Evolutionary conservation across 768 basidiomycete species (phyloP).

Genomic region (Pisolithus sp.): DNA sequence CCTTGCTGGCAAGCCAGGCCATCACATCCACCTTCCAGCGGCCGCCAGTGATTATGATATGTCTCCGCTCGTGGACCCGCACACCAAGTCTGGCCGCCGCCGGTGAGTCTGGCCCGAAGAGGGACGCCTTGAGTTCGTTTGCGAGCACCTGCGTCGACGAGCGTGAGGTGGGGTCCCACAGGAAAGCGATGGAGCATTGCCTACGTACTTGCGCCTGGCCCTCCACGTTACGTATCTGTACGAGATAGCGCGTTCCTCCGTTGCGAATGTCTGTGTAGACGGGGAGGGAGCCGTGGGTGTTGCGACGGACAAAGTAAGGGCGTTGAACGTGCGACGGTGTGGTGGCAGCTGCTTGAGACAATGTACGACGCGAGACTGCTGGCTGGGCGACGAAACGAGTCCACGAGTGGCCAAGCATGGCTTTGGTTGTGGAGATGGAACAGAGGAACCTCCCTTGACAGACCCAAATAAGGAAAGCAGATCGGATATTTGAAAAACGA

Average conservation of each 20-base stretch:
- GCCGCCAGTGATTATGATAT: constrained; percentile 57
- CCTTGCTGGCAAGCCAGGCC: constrained; percentile 56
- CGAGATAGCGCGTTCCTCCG: constrained; percentile 49
- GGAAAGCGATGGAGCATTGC: not conserved
- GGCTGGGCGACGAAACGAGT: too few species aligned
- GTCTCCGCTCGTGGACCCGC: constrained; percentile 40
- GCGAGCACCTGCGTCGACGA: constrained; percentile 44
- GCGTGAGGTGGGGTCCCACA: constrained; percentile 3
- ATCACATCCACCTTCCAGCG: constrained; percentile 56
- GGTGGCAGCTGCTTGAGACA: too few species aligned
- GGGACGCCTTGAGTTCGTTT: constrained; percentile 44
- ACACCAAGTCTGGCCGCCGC: constrained; percentile 47
- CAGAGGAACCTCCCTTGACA: not conserved
- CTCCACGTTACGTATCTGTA: constrained; percentile 63
- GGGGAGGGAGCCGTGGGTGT: constrained; percentile 59
- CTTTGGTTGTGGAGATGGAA: not conserved
- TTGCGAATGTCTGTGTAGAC: constrained; percentile 74
- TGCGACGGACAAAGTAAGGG: constrained; percentile 60
- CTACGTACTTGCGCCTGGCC: constrained; percentile 51
- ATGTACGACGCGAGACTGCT: too few species aligned
- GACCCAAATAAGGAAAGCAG: not conserved
- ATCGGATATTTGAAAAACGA: not conserved
- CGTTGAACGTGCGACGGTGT: not conserved
- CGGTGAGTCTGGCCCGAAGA: constrained; percentile 43
- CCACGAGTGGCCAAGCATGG: not conserved